phyloP scores from a whole-genome alignment of 1,284 basidiomycete genomes.

The Tylopilus sp. region DNA sequence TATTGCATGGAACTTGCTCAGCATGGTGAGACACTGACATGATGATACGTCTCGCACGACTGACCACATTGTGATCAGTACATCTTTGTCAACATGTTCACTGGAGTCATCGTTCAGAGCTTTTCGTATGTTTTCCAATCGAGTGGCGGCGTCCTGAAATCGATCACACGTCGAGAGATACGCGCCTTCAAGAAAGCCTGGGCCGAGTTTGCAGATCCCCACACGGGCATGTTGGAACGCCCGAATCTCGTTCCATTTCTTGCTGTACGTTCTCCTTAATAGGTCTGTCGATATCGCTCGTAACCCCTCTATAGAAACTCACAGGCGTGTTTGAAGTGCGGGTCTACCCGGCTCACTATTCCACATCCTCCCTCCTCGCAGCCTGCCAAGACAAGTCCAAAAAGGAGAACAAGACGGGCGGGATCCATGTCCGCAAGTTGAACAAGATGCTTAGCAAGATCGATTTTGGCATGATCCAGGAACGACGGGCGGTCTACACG shows the following conservation, averaged over 20 bases:
- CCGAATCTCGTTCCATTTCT: conserved; percentile 86
- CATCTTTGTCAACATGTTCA: conserved; percentile 96
- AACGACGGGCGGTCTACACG: conserved; percentile 77
- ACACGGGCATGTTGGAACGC: conserved; percentile 84
- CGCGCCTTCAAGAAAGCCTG: conserved; percentile 95
- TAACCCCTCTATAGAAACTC: conserved; percentile 68
- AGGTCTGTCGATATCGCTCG: not conserved
- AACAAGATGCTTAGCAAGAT: conserved; percentile 69
- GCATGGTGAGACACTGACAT: conserved; percentile 77
- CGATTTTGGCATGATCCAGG: conserved; percentile 72
- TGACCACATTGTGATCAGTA: conserved; percentile 62
- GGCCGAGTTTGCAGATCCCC: conserved; percentile 85
- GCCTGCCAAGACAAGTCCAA: conserved; percentile 50
- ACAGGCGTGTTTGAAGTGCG: conserved; percentile 88
- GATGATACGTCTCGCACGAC: not conserved
- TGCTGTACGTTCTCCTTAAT: conserved; percentile 61
- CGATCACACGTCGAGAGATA: conserved; percentile 91
- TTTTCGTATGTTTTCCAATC: conserved; percentile 97
- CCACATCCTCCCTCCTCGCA: conserved; percentile 68
- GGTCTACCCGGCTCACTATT: conserved; percentile 81
- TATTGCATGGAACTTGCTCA: conserved; percentile 96
- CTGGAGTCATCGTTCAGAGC: conserved; percentile 96
- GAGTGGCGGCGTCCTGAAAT: conserved; percentile 79
- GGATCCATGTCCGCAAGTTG: conserved; percentile 76
- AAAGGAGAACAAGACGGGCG: conserved; percentile 53